Percentiles rank a stretch among this genome's conserved stretches.
Evolutionary conservation across 805 yeast species (phyloP).

Genomic region (Metschnikowia shivogae): DNA sequence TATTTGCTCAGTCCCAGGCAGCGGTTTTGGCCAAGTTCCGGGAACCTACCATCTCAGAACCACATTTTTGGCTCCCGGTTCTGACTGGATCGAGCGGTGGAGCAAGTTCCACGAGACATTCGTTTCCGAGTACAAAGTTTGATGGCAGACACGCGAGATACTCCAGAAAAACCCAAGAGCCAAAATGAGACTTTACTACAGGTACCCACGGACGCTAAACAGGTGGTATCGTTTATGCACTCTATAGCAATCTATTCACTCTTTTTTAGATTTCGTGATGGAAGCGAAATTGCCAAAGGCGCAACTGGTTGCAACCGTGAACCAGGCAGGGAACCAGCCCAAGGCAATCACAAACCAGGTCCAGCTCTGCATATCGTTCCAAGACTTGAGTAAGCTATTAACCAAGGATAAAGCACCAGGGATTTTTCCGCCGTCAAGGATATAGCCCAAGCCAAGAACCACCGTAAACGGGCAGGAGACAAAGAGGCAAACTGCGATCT

Average conservation of each 20-base stretch:
- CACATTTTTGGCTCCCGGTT: slow-evolving; percentile 94
- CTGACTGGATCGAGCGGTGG: slow-evolving; percentile 82
- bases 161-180: too few species aligned
- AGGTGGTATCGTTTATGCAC: background rate
- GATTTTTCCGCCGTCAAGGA: slow-evolving; percentile 24
- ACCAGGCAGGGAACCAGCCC: slow-evolving; percentile 87
- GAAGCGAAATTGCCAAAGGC: slow-evolving; percentile 26
- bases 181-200: too few species aligned
- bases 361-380: slow-evolving; percentile 73
- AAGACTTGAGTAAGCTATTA: slow-evolving; percentile 54
- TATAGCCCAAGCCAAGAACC: slow-evolving; percentile 24
- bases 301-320: slow-evolving; percentile 29
- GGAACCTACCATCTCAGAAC: slow-evolving; percentile 94
- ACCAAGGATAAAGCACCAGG: slow-evolving; percentile 40
- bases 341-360: slow-evolving; percentile 72
- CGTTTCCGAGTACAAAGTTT: slow-evolving; percentile 46
- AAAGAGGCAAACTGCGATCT: slow-evolving; percentile 34
- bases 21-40: slow-evolving; percentile 90
- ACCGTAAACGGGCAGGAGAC: slow-evolving; percentile 51
- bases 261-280: background rate
- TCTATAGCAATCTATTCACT: background rate
- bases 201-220: background rate
- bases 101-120: slow-evolving; percentile 72
- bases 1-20: slow-evolving; percentile 95
- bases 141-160: background rate